Evolutionary conservation across 2,329 filamentous ascomycete species (phyloP), one percentile per base, ranked within the genome.

Genomic region (Fusarium anthophilum): DNA sequence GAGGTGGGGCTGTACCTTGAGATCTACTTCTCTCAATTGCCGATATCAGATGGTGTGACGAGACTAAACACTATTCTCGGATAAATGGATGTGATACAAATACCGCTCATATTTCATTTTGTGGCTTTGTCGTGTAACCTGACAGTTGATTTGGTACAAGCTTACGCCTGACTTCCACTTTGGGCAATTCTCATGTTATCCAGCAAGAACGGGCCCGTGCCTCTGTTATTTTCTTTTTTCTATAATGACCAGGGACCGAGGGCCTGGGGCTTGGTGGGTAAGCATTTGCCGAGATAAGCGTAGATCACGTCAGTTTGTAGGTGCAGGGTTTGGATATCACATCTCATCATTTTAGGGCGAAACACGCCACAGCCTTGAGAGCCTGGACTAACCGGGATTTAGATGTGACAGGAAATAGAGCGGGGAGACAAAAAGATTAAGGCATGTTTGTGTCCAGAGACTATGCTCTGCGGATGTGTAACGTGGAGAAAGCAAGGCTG

Each of bases 301-400:
- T 39, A 54, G 35, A 41, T 54, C 51, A 28, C 26, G 51, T n/a
- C n/a, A 17, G 9, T 22, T 13, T 17, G 9, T 20, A 28, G 9
- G 1, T 17, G 24, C 20, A 48, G 20, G 24, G n/a, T 50, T 50
- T 28, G 8, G 6, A 14, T 22, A 35, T 20, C 37, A 14, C 1
- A 55, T 55, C n/a, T 61, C 58, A 35, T 26, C 58, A 61, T 61
- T 55, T 61, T 61, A 55, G 58, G 20, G 58, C 26, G 20, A 10
- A 61, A 43, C 18, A 37, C 47, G 47, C 18, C 37, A 61, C 22
- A 17, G 24, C 12, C n/a, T n/a, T 28, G 17, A 35, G 11, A 4
- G 3, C 8, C 2, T 18, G 15, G 7, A 24, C n/a, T 35, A 35
- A 3, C 48, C 7, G 3, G 48, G 48, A 35, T 51, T 2, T 10